A percentile compares a stretch with the other conserved stretches of the same genome.
These are phyloP conservation scores for Kickxella alabastrina DNA, from an alignment of 192 early-diverging fungal species.

Conservation along the genomic window DNA sequence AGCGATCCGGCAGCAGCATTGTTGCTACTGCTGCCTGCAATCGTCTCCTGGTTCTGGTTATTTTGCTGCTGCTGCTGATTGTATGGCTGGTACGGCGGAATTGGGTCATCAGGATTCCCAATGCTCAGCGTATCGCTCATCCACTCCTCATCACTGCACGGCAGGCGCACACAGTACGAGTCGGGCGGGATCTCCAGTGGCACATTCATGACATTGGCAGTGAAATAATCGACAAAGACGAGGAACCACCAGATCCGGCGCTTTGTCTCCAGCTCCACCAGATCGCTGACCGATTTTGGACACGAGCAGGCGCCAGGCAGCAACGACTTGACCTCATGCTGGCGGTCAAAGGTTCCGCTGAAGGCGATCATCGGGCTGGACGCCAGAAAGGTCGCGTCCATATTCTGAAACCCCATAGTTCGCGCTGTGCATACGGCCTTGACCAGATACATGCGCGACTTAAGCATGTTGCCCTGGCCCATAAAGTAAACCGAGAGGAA, in stretches of 20 bases:
- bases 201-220: conserved; percentile 52
- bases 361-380: conserved; percentile 41
- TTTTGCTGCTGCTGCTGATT: background rate
- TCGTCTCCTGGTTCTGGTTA: background rate
- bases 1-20: background rate
- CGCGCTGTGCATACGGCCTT: conserved; percentile 51
- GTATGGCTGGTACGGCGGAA: background rate
- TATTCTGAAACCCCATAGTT: conserved; percentile 45
- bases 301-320: conserved; percentile 23
- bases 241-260: conserved; percentile 52
- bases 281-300: conserved; percentile 15
- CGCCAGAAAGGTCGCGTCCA: conserved; percentile 43
- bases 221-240: conserved; percentile 52
- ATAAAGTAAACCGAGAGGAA: conserved; percentile 52
- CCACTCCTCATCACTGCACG: conserved; percentile 52
- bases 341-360: conserved; percentile 34
- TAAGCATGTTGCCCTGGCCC: conserved; percentile 53
- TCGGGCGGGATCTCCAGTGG: conserved; percentile 49
- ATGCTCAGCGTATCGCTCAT: conserved; percentile 21
- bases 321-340: background rate
- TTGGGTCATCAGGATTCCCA: background rate
- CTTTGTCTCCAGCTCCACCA: conserved; percentile 39
- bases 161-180: conserved; percentile 50
- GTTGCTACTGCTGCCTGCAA: background rate
- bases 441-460: conserved; percentile 51